Percentiles rank a stretch among this genome's conserved stretches.
Evolutionary conservation across 495 filamentous ascomycete species (phyloP).

Genomic region (Recurvomyces mirabilis): DNA sequence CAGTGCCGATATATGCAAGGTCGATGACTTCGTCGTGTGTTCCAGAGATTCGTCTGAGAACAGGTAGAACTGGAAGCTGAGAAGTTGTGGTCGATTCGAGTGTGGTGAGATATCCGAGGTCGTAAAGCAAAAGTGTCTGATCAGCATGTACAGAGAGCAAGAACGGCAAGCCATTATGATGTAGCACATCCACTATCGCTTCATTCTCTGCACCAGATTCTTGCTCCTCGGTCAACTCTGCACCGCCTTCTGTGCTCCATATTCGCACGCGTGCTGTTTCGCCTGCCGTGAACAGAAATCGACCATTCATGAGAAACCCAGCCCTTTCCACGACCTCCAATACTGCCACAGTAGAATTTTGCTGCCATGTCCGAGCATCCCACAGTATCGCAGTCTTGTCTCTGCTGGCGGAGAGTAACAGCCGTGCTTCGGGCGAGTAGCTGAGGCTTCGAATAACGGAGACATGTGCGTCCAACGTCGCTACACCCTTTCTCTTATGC

Average conservation of each 20-base stretch:
- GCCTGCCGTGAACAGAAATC: slow-evolving; percentile 71
- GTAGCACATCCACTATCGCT: slow-evolving; percentile 60
- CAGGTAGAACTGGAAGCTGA: slow-evolving; percentile 35
- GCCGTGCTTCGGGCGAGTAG: slow-evolving; percentile 61
- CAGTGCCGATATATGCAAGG: slow-evolving; percentile 67
- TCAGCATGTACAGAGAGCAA: slow-evolving; percentile 80
- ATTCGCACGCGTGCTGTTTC: slow-evolving; percentile 69
- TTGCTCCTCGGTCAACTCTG: slow-evolving; percentile 67
- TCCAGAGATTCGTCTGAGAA: slow-evolving; percentile 70
- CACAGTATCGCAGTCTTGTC: slow-evolving; percentile 91
- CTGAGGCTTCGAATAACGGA: slow-evolving; percentile 80
- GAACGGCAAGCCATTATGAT: slow-evolving; percentile 46
- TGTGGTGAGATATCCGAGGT: slow-evolving; percentile 28
- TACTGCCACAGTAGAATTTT: slow-evolving; percentile 69
- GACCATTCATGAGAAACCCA: slow-evolving; percentile 61
- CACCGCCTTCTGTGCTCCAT: slow-evolving; percentile 65
- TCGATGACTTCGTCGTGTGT: slow-evolving; percentile 98
- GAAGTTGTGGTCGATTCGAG: slow-evolving; percentile 31
- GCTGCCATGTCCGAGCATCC: slow-evolving; percentile 76
- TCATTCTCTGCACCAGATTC: slow-evolving; percentile 57
- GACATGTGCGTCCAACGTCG: slow-evolving; percentile 79
- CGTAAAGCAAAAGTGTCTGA: slow-evolving; percentile 71
- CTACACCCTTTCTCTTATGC: slow-evolving; percentile 64
- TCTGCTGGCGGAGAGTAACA: slow-evolving; percentile 75
- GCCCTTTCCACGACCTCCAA: slow-evolving; percentile 76